phyloP scores from a whole-genome alignment of 768 basidiomycete species.

The Cyclocybe cylindracea region DNA sequence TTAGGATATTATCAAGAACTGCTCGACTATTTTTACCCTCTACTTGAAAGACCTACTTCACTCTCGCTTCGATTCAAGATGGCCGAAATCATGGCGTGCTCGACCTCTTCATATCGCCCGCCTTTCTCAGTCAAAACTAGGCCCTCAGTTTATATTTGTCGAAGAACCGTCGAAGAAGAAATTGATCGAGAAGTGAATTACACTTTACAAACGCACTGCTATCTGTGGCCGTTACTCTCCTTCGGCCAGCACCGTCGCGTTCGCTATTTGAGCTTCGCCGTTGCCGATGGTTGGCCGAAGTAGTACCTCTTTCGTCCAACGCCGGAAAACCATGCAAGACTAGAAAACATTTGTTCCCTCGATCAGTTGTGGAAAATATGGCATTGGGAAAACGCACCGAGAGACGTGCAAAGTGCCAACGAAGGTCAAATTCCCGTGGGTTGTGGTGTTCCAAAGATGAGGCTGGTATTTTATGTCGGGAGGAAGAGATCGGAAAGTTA shows the following conservation, averaged over 20 bases:
- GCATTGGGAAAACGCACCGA: slow-evolving; percentile 41
- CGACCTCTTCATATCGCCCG: too few relatives aligned
- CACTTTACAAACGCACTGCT: too few relatives aligned
- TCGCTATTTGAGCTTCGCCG: background rate
- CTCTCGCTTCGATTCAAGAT: too few relatives aligned
- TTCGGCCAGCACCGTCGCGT: background rate
- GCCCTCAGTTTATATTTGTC: too few relatives aligned
- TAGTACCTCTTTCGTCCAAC: slow-evolving; percentile 48
- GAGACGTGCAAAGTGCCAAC: slow-evolving; percentile 51
- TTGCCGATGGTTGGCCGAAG: slow-evolving; percentile 18
- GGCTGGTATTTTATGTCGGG: slow-evolving; percentile 45
- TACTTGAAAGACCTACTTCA: too few relatives aligned
- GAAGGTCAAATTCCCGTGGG: slow-evolving; percentile 70
- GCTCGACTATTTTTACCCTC: too few relatives aligned
- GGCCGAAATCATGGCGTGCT: too few relatives aligned
- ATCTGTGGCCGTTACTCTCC: background rate
- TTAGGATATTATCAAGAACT: too few relatives aligned
- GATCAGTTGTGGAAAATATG: background rate
- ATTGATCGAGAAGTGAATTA: too few relatives aligned
- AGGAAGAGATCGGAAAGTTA: slow-evolving; percentile 57
- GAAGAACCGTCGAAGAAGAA: too few relatives aligned
- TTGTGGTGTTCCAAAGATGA: slow-evolving; percentile 61
- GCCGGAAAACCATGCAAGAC: slow-evolving; percentile 55
- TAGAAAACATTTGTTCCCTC: slow-evolving; percentile 16
- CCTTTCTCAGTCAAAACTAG: too few relatives aligned